Percentiles rank a stretch among this genome's conserved stretches.
Evolutionary conservation across 805 yeast species (phyloP).

Genomic region (Candida incommunis): DNA sequence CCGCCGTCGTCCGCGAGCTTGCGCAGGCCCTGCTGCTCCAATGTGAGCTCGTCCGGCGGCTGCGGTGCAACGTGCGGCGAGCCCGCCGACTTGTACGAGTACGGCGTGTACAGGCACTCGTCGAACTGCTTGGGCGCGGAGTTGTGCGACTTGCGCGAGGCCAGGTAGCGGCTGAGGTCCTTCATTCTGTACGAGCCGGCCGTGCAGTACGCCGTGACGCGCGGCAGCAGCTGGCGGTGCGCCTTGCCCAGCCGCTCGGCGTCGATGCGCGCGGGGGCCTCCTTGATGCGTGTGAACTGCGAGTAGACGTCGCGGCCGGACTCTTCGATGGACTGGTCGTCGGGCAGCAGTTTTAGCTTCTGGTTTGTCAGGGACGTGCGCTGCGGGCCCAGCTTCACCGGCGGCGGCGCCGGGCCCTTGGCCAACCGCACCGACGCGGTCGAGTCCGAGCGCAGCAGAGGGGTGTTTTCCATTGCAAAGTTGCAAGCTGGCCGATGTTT

Average conservation of each 20-base stretch:
- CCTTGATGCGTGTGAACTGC: conserved; percentile 71
- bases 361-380: conserved; percentile 85
- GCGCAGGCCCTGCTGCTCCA: conserved; percentile 15
- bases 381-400: conserved; percentile 23
- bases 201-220: conserved; percentile 94
- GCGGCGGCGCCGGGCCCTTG: conserved; percentile 2
- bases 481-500: too few species aligned
- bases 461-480: conserved; percentile 8
- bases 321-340: conserved; percentile 19
- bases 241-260: conserved; percentile 87
- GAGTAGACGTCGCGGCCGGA: conserved; percentile 53
- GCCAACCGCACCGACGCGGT: not conserved
- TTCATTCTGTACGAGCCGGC: conserved; percentile 86
- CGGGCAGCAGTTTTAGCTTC: conserved; percentile 78
- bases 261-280: conserved; percentile 79
- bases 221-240: conserved; percentile 69
- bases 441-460: conserved; percentile 5
- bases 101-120: conserved; percentile 90
- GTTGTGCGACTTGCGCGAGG: conserved; percentile 42
- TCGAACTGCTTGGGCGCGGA: conserved; percentile 84
- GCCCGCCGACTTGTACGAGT: conserved; percentile 26
- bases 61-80: conserved; percentile 10
- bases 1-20: conserved; percentile 85
- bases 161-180: conserved; percentile 73
- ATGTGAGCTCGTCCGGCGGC: conserved; percentile 10